Evolutionary conservation across 495 filamentous ascomycete species (phyloP).

Genomic region (Penicillium bovifimosum): DNA sequence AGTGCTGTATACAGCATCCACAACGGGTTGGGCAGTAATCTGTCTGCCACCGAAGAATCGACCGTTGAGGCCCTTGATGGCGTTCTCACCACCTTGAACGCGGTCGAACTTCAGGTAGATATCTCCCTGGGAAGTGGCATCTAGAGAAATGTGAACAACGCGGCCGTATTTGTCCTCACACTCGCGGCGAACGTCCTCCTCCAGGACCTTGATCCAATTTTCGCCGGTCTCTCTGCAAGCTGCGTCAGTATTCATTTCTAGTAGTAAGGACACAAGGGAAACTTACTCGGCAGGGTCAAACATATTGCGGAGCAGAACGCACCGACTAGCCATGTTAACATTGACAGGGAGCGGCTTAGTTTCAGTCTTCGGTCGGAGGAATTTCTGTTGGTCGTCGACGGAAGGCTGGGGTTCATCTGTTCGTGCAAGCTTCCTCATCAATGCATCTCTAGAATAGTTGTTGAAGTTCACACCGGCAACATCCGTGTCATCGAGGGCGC

Average conservation of each 20-base stretch:
- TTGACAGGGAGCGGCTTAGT: conserved; percentile 75
- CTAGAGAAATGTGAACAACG: conserved; percentile 95
- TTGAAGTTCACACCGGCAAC: conserved; percentile 98
- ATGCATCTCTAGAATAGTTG: conserved; percentile 93
- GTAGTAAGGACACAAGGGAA: not conserved
- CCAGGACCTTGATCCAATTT: conserved; percentile 84
- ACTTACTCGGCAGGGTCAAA: conserved; percentile 89
- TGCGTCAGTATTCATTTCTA: conserved; percentile 36
- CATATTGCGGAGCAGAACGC: conserved; percentile 92
- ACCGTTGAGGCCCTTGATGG: conserved; percentile 95
- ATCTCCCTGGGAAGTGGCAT: conserved; percentile 89
- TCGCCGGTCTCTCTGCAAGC: conserved; percentile 73
- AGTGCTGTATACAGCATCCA: conserved; percentile 97
- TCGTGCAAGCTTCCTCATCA: conserved; percentile 96
- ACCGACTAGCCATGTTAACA: conserved; percentile 89
- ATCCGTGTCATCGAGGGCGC: conserved; percentile 96
- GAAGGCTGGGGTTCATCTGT: conserved; percentile 76
- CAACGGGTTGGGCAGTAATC: conserved; percentile 91
- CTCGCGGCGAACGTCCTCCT: conserved; percentile 89
- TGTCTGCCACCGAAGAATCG: conserved; percentile 87
- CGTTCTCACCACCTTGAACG: conserved; percentile 90
- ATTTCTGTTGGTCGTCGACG: conserved; percentile 60
- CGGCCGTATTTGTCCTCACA: conserved; percentile 95
- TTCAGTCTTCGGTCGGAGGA: conserved; percentile 75
- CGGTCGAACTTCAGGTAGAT: conserved; percentile 98